Percentiles rank a stretch among this genome's conserved stretches.
Evolutionary conservation across 805 yeast genomes (phyloP).

Genomic region (Lipomyces sp.): DNA sequence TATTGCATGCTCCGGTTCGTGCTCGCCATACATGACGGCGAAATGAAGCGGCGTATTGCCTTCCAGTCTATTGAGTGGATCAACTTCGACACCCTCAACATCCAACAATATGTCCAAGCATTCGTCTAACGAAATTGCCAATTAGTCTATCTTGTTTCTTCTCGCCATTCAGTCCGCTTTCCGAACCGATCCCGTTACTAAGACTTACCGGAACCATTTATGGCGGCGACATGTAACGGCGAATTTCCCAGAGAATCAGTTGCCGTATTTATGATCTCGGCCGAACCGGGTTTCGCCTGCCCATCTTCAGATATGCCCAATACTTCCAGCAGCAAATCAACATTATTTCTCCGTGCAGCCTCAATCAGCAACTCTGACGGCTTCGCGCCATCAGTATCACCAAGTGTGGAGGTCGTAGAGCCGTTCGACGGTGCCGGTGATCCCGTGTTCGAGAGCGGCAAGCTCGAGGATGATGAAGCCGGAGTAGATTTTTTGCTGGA

Average conservation of each 20-base stretch:
- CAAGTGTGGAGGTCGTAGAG: not conserved
- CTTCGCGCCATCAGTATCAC: constrained; percentile 66
- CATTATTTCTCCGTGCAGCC: constrained; percentile 85
- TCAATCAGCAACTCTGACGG: constrained; percentile 80
- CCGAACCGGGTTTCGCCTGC: constrained; percentile 42
- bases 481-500: constrained; percentile 16
- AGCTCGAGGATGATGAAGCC: constrained; percentile 4
- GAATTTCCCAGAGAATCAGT: constrained; percentile 79
- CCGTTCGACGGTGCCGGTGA: constrained; percentile 1
- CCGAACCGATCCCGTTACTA: no score
- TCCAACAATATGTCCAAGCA: constrained; percentile 81
- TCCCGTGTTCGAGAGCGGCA: not conserved
- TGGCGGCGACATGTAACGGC: constrained; percentile 80
- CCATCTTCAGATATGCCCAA: constrained; percentile 50
- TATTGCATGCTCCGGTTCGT: constrained; percentile 84
- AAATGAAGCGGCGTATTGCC: constrained; percentile 90
- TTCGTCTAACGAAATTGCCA: constrained; percentile 53
- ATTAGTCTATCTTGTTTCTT: not conserved
- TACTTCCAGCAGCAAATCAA: constrained; percentile 68
- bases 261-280: constrained; percentile 66
- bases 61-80: constrained; percentile 70
- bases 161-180: not conserved
- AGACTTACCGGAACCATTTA: constrained; percentile 64
- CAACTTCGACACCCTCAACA: constrained; percentile 88
- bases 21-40: constrained; percentile 75